A percentile compares a stretch with the other conserved stretches of the same genome.
Evolutionary conservation across 768 basidiomycete genomes (phyloP).

Genomic region (Dacryopinax spathularia): DNA sequence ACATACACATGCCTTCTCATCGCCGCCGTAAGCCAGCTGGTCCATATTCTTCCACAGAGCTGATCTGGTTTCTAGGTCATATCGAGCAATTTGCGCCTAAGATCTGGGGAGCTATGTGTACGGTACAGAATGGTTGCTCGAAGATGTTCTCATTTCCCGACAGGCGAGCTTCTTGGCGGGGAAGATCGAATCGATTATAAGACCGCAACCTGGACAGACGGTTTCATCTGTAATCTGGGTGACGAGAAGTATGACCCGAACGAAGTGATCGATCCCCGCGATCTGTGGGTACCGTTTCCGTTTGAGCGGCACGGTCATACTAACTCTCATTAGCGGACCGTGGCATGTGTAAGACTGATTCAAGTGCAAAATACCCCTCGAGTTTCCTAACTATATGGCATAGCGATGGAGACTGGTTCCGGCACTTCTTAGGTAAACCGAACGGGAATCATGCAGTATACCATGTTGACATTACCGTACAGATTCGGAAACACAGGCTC

Average conservation of each 20-base stretch:
- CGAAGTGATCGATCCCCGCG: slow-evolving; percentile 28
- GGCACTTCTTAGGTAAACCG: background rate
- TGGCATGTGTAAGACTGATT: background rate
- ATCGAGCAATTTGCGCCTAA: background rate
- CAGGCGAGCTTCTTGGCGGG: slow-evolving; percentile 40
- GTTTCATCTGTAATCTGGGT: slow-evolving; percentile 51
- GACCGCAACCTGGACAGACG: slow-evolving; percentile 32
- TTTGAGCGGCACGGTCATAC: background rate
- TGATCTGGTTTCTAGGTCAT: background rate
- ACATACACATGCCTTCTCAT: slow-evolving; percentile 41
- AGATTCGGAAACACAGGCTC: background rate
- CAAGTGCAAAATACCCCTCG: too few relatives aligned
- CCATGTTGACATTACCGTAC: background rate
- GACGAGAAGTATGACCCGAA: slow-evolving; percentile 23
- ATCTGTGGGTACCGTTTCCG: slow-evolving; percentile 20
- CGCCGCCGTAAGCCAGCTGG: slow-evolving; percentile 29
- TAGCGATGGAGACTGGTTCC: slow-evolving; percentile 16
- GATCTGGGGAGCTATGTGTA: slow-evolving; percentile 43
- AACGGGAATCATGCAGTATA: background rate
- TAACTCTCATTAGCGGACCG: background rate
- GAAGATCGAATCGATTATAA: slow-evolving; percentile 38
- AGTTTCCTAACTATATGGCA: slow-evolving; percentile 53
- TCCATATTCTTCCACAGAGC: slow-evolving; percentile 39
- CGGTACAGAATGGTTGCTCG: background rate
- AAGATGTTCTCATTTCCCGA: background rate